Evolutionary conservation across 805 yeast genomes (phyloP).

Genomic region (Candida krabiensis): DNA sequence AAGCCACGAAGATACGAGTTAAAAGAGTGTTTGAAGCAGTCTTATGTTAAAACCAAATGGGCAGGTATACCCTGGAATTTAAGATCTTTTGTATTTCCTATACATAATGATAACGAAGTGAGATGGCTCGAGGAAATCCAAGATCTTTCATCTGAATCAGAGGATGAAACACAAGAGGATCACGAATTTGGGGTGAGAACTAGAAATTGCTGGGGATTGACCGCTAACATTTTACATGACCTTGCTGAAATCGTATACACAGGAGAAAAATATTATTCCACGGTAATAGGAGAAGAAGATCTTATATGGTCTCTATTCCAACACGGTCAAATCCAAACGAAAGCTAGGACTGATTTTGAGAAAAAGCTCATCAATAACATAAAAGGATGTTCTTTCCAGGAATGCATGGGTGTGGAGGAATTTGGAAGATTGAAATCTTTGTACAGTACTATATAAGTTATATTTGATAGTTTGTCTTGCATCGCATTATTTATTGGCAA

Average conservation of each 20-base stretch:
- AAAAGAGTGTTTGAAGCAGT: constrained; percentile 34
- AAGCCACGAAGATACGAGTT: constrained; percentile 27
- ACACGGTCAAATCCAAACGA: constrained; percentile 50
- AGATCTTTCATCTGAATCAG: constrained; percentile 60
- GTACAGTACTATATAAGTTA: constrained; percentile 31
- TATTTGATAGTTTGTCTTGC: not conserved
- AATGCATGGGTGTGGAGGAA: constrained; percentile 45
- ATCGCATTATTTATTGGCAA: constrained; percentile 1
- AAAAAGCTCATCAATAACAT: constrained; percentile 45
- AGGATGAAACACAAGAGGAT: constrained; percentile 36
- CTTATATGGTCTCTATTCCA: constrained; percentile 53
- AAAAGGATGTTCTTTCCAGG: constrained; percentile 43
- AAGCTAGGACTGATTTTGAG: constrained; percentile 54
- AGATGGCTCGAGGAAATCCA: constrained; percentile 62
- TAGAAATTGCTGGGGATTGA: constrained; percentile 80
- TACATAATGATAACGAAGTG: constrained; percentile 53
- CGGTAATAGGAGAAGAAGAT: constrained; percentile 62
- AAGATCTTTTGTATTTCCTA: constrained; percentile 61
- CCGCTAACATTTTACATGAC: constrained; percentile 78
- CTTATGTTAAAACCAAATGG: constrained; percentile 52
- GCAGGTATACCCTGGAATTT: constrained; percentile 71
- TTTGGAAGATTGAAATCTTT: constrained; percentile 41
- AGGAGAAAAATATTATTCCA: constrained; percentile 30
- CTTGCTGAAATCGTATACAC: constrained; percentile 56
- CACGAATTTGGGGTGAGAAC: constrained; percentile 44